Evolutionary conservation across 371 early-diverging fungal species (phyloP), one percentile per base, ranked within the genome.

Genomic region (Circinella umbellata): DNA sequence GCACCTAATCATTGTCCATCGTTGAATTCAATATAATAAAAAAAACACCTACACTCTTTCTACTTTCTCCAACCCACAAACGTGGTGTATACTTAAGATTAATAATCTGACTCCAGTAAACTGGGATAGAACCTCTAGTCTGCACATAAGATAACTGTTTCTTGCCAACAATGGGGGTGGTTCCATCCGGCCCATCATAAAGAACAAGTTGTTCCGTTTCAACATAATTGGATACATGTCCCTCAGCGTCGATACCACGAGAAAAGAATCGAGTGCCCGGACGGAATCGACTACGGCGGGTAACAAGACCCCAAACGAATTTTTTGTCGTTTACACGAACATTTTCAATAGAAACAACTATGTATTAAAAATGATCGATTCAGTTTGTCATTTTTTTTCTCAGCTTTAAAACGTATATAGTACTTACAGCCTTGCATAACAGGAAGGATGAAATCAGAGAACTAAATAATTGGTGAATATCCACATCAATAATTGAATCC

Each of bases 71-170:
- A 39, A 98, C 76, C 73, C 89, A 88, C 48, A 97, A 87, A 48
- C 86, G 84, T 4, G 99, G 99, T 20, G 92, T 93, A 73, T 99
- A 99, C 62, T 92, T 91, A 73, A 94, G 87, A 70, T 94, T 94
- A 74, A 94, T 91, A 61, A 91, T 83, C 77, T 99, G 99, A 15
- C 89, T 80, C 99, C 99, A 99, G 70, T 87, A 94, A 13, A 99
- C 78, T 20, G 99, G 99, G 71, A 99, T 97, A 0, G 98, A 98
- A 5, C 99, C 99, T 61, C 99, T 91, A 4, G 96, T 92, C 75
- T 99, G 99, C 13, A 98, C 90, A 86, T 89, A 96, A 4, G 96
- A 77, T 7, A 89, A 70, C 69, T 86, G 80, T 9, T 74, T 72
- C 35, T 78, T 77, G 66, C 82, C 86, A 10, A 69, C 73, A 7